Evolutionary conservation across 306 rosid species (phyloP).

Genomic region (Sechiopsis laciniata): DNA sequence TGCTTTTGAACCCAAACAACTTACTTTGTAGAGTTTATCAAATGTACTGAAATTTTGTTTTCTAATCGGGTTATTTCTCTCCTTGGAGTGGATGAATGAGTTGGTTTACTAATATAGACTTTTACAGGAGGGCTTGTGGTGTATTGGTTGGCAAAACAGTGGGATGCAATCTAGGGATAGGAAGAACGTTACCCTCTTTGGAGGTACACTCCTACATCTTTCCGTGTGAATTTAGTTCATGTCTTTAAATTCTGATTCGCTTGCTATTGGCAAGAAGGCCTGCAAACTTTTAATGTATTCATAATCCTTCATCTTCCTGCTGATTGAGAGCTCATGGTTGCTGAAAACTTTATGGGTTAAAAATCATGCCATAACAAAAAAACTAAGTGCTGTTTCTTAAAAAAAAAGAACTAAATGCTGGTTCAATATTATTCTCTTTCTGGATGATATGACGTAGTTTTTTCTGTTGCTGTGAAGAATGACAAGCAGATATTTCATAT

Average conservation of each 20-base stretch:
- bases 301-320: no score
- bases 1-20: not conserved
- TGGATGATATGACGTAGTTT: no score
- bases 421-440: no score
- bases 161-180: constrained; percentile 78
- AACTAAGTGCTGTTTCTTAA: no score
- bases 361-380: no score
- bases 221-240: not conserved
- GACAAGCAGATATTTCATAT: not conserved
- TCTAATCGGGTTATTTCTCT: constrained; percentile 18
- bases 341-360: no score
- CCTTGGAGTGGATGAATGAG: constrained; percentile 14
- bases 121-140: constrained; percentile 76
- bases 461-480: no score
- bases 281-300: no score
- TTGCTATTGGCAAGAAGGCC: no score
- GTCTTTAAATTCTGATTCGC: no score
- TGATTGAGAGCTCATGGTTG: no score
- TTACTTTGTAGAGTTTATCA: not conserved
- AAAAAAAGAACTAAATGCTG: no score
- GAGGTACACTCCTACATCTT: constrained; percentile 54
- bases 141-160: constrained; percentile 98
- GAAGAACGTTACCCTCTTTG: constrained; percentile 80
- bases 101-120: constrained; percentile 26
- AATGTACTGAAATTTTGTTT: constrained; percentile 4